These are phyloP conservation scores for Trametes coccinea DNA, from an alignment of 768 basidiomycete species.

Conservation along the genomic window DNA sequence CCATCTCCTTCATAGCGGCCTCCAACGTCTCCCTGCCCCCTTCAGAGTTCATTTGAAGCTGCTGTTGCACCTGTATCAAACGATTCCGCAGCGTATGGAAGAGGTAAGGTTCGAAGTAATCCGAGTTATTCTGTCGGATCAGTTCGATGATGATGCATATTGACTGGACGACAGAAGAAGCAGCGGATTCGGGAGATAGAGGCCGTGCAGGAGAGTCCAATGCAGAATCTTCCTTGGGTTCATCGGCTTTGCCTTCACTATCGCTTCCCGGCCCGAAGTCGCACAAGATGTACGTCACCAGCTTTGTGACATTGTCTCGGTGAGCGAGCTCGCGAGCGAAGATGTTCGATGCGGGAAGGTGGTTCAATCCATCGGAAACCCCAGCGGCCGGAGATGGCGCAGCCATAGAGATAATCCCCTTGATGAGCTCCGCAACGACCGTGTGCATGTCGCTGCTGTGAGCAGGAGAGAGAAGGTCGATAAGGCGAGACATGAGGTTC, in stretches of 20 bases:
- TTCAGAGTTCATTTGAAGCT: constrained; percentile 49
- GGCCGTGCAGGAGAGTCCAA: not conserved
- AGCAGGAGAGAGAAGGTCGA: constrained; percentile 79
- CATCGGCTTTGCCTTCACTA: constrained; percentile 1
- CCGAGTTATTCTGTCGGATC: constrained; percentile 96
- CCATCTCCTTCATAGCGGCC: constrained; percentile 75
- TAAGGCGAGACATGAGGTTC: constrained; percentile 76
- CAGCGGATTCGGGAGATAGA: constrained; percentile 44
- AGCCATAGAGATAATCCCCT: constrained; percentile 92
- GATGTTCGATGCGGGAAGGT: constrained; percentile 76
- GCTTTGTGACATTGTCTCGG: constrained; percentile 63
- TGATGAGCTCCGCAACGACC: constrained; percentile 88
- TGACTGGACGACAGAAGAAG: constrained; percentile 83
- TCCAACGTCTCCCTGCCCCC: constrained; percentile 70
- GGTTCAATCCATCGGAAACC: constrained; percentile 67
- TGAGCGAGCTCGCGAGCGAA: constrained; percentile 88
- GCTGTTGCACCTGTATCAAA: constrained; percentile 84
- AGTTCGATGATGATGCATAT: constrained; percentile 91
- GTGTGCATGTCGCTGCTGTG: constrained; percentile 76
- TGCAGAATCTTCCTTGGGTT: constrained; percentile 16
- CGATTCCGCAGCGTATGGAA: constrained; percentile 93
- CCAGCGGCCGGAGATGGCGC: constrained; percentile 81
- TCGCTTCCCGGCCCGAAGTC: constrained; percentile 47
- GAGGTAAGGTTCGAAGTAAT: constrained; percentile 96
- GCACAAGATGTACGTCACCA: constrained; percentile 76